Conservation (phyloP, 306 rosid genomes). For the Crotalaria pallida region DNA sequence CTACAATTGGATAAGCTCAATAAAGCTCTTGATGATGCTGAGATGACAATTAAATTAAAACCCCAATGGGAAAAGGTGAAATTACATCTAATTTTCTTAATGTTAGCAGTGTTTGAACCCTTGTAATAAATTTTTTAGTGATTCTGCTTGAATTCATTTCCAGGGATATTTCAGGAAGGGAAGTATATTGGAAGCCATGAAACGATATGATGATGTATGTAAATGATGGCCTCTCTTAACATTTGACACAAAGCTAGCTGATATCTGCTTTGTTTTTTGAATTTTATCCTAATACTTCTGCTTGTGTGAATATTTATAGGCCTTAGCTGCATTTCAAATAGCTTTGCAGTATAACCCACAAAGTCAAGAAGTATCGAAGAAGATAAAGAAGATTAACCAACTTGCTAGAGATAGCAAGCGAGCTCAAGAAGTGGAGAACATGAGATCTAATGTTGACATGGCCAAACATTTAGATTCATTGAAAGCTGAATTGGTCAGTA, state of each 20-base stretch:
- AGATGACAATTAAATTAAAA: constrained; percentile 73
- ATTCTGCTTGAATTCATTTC: constrained; percentile 30
- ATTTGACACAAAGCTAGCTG: not conserved
- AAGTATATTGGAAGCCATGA: constrained; percentile 92
- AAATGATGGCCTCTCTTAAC: constrained; percentile 1
- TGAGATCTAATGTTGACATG: constrained; percentile 84
- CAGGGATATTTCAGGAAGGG: constrained; percentile 98
- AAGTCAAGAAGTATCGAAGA: constrained; percentile 85
- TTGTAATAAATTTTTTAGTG: constrained; percentile 7
- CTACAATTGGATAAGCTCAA: constrained; percentile 86
- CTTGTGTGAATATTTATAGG: constrained; percentile 43
- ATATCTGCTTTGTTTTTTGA: constrained; percentile 4
- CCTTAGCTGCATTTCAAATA: constrained; percentile 71
- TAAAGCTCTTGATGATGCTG: constrained; percentile 96
- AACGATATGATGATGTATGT: constrained; percentile 78
- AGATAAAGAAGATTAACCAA: constrained; percentile 78
- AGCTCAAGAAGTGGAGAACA: constrained; percentile 74
- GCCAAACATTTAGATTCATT: constrained; percentile 65
- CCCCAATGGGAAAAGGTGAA: constrained; percentile 97
- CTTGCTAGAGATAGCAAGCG: constrained; percentile 62
- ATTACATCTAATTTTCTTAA: not conserved
- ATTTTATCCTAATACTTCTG: constrained; percentile 25
- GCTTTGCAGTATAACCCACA: constrained; percentile 74
- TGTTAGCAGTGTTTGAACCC: constrained; percentile 4
- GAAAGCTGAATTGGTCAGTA: constrained; percentile 83